Evolutionary conservation across 441 rosid genomes (phyloP).

Genomic region (Populus hybrid): DNA sequence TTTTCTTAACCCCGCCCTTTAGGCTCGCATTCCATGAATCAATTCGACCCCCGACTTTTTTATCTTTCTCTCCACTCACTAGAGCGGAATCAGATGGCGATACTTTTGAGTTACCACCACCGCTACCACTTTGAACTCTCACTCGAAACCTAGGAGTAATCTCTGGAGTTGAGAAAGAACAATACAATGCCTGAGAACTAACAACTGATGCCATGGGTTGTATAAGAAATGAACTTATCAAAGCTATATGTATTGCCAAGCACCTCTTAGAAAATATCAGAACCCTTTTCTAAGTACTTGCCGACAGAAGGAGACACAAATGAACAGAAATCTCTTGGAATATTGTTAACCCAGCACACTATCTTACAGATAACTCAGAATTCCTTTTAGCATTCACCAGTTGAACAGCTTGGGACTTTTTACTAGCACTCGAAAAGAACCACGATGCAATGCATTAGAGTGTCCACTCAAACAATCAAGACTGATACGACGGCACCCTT

Average conservation of each 20-base stretch:
- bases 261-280: not conserved
- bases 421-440: not conserved
- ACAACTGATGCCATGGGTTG: slow-evolving; percentile 37
- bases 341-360: not conserved
- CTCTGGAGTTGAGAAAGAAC: slow-evolving; percentile 18
- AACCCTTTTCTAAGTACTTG: not conserved
- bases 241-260: not conserved
- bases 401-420: not conserved
- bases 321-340: not conserved
- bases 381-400: not conserved
- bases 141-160: slow-evolving; percentile 35
- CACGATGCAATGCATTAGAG: not conserved
- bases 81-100: slow-evolving; percentile 31
- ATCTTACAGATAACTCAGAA: not conserved
- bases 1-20: slow-evolving; percentile 24
- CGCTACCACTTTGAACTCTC: slow-evolving; percentile 41
- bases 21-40: slow-evolving; percentile 47
- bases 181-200: slow-evolving; percentile 27
- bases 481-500: not conserved
- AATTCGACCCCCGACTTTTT: slow-evolving; percentile 17
- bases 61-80: slow-evolving; percentile 17
- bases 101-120: slow-evolving; percentile 26
- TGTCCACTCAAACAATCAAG: not conserved
- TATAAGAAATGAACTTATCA: slow-evolving; percentile 8
- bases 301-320: not conserved